Base-by-base conservation (phyloP, 306 rosid genomes). In the Crotalaria pallida region DNA sequence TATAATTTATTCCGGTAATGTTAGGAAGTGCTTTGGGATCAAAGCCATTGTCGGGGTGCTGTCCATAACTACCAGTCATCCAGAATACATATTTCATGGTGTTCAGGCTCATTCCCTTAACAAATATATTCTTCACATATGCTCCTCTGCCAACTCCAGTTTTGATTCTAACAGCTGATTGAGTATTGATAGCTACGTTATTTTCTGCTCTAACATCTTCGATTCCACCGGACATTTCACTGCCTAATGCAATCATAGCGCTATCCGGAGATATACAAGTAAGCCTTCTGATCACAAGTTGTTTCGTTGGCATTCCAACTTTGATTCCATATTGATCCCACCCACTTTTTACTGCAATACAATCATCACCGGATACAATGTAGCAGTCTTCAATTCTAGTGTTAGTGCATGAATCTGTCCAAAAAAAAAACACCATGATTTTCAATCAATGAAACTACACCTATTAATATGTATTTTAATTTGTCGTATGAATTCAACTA, bases 201-300 rank as follows among this genome's bases (percentile, higher is more conserved):
- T 86, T 81, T 66, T 92, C 96, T 10, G 53, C 78, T 41, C 98
- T 80, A 7, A 92, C 91, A 45, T 92, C 88, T 40, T 58, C 29
- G 47, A 92, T 84, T 13, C 96, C 98, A 4, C 98, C 96, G 0
- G 92, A 92, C 98, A 92, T 92, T 63, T 92, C 96, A 17, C 96
- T 92, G 0, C 96, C 98, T 17, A 89, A 77, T 0, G 98, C 96
- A 48, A 92, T 67, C 66, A 76, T 67, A 0, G 98, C 92, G 16
- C 92, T 86, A 33, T 82, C 76, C 0, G 95, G 90, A 2, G 96
- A 90, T 55, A 77, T 74, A 69, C 92, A 88, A 1, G 86, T 83
- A 29, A 90, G 65, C 34, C 86, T 75, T 40, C 85, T 79, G 41
- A 86, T 78, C 8, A 76, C 7, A 2, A 86, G 72, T 7, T 88